Conservation (phyloP, 164 flowering plant genomes). For the Platanus orientalis region DNA sequence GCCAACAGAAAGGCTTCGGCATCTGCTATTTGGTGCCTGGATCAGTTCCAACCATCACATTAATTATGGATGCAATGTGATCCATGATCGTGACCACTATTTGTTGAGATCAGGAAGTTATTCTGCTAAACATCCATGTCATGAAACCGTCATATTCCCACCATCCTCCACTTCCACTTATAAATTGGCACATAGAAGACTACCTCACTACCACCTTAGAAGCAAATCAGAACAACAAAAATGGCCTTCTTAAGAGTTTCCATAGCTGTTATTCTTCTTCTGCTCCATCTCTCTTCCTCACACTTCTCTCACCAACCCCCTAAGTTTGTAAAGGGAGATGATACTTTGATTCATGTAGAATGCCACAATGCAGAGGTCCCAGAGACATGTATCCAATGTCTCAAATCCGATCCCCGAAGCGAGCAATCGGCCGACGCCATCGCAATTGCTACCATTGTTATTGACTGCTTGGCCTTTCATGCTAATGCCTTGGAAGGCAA, state of each 20-base stretch:
- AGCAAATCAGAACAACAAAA: too few species aligned
- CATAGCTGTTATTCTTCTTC: not conserved
- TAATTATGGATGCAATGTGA: too few species aligned
- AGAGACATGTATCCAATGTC: not conserved
- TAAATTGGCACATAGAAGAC: too few species aligned
- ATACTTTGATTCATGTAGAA: not conserved
- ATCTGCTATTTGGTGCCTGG: too few species aligned
- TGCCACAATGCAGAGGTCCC: not conserved
- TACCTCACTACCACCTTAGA: too few species aligned
- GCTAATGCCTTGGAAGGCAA: not conserved
- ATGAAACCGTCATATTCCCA: too few species aligned
- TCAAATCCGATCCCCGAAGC: not conserved
- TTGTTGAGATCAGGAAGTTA: too few species aligned
- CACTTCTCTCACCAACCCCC: not conserved
- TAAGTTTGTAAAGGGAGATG: not conserved
- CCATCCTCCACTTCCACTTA: too few species aligned
- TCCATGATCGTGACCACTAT: too few species aligned
- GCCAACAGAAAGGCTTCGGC: too few species aligned
- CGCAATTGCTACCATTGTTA: not conserved
- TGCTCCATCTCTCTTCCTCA: not conserved
- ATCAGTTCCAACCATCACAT: too few species aligned
- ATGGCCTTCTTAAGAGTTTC: not conserved
- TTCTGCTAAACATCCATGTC: too few species aligned
- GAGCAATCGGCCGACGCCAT: not conserved
- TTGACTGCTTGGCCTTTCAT: not conserved